These are phyloP conservation scores for Chlorencoelia australis DNA, from an alignment of 2,329 filamentous ascomycete species.

Conservation along the genomic window DNA sequence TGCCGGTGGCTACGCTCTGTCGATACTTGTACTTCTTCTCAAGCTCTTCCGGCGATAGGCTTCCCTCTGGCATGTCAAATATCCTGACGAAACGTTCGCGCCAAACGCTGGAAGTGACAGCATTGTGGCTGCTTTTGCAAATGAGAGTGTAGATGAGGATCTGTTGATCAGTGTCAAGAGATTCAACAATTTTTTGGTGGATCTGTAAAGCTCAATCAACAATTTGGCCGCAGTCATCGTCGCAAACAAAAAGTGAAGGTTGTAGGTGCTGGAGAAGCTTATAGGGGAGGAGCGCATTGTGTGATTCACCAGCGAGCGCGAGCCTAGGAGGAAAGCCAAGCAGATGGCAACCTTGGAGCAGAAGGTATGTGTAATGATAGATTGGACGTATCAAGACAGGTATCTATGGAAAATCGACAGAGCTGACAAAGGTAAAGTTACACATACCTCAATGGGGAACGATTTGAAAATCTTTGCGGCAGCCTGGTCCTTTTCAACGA, in stretches of 20 bases:
- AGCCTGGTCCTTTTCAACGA: not conserved
- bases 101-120: conserved; percentile 37
- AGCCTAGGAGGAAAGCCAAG: too few relatives aligned
- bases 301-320: too few relatives aligned
- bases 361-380: too few relatives aligned
- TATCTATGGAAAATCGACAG: too few relatives aligned
- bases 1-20: conserved; percentile 28
- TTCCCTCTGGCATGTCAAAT: conserved; percentile 32
- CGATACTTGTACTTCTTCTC: conserved; percentile 21
- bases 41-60: conserved; percentile 24
- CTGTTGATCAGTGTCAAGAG: conserved; percentile 31
- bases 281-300: not conserved
- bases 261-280: not conserved
- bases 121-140: conserved; percentile 30
- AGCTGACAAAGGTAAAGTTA: not conserved
- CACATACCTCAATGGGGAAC: conserved; percentile 3
- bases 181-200: conserved; percentile 21
- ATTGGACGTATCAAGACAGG: too few relatives aligned
- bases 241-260: not conserved
- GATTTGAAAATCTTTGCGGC: not conserved
- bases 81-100: conserved; percentile 31
- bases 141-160: conserved; percentile 31
- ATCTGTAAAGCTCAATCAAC: conserved; percentile 16
- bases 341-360: too few relatives aligned
- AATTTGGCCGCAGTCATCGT: not conserved